Conservation (phyloP, 176 grass and related monocot genomes). For the Secale cereale region DNA sequence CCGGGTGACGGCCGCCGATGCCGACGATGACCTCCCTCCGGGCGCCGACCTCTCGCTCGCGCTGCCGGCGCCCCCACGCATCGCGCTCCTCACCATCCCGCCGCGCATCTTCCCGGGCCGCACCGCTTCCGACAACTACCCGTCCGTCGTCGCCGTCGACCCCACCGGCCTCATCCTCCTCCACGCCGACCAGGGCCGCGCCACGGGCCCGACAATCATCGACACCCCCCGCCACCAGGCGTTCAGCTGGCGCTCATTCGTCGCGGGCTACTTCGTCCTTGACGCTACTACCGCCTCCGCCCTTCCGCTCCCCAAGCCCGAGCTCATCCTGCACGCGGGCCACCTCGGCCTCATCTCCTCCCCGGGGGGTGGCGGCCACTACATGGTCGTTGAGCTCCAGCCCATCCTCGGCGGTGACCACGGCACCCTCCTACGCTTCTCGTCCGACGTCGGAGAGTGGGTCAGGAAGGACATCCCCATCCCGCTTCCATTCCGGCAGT, state of each 20-base stretch:
- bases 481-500: neutral
- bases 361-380: neutral
- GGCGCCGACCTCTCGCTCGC: neutral
- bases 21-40: neutral
- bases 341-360: neutral
- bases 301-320: neutral
- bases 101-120: neutral
- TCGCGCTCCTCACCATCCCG: neutral
- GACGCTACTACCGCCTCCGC: neutral
- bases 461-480: neutral
- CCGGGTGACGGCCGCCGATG: neutral
- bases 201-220: neutral
- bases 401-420: neutral
- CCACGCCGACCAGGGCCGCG: neutral
- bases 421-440: neutral
- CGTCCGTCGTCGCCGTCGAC: neutral
- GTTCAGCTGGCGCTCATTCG: neutral
- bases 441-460: conserved; percentile 10
- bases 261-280: neutral
- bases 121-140: neutral
- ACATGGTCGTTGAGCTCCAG: conserved; percentile 11
- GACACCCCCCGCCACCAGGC: neutral
- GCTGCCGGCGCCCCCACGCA: neutral
- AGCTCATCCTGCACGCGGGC: neutral
- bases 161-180: neutral